phyloP scores from a whole-genome alignment of 1,284 basidiomycete species.

The Sphaerobolus stellatus region DNA sequence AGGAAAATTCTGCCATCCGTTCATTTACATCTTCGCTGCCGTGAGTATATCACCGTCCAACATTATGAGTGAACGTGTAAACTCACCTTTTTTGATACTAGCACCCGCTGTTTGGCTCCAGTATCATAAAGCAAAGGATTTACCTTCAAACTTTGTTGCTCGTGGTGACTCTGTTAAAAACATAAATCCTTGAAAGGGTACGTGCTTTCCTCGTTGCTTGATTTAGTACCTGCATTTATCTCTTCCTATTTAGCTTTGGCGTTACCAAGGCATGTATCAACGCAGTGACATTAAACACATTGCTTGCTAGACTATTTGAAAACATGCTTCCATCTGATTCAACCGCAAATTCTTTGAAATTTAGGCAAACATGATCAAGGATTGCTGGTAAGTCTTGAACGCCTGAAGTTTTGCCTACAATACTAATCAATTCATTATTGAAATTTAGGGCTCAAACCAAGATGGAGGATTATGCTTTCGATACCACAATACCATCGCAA shows the following conservation, averaged over 20 bases:
- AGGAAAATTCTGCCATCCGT: neutral
- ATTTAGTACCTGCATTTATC: neutral
- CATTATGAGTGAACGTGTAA: neutral
- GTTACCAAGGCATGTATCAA: neutral
- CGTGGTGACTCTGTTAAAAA: neutral
- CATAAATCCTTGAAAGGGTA: neutral
- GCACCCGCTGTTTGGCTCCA: conserved; percentile 18
- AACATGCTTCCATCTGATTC: neutral
- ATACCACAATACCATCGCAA: neutral
- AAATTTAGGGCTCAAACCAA: neutral
- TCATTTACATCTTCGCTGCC: conserved; percentile 7
- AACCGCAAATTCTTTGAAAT: neutral
- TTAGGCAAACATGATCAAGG: neutral
- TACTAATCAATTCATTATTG: neutral
- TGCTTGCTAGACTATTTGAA: neutral
- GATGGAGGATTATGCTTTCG: neutral
- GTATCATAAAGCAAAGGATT: conserved; percentile 17
- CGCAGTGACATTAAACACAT: neutral
- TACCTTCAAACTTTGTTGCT: neutral
- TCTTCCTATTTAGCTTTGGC: neutral
- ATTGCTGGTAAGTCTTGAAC: neutral
- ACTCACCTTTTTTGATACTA: conserved; percentile 1
- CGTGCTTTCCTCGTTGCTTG: neutral
- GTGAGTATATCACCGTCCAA: conserved; percentile 12
- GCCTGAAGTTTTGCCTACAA: neutral